Percentiles rank a stretch among this genome's conserved stretches.
Evolutionary conservation across 805 yeast genomes (phyloP).

Genomic region (Candida morakotiae): DNA sequence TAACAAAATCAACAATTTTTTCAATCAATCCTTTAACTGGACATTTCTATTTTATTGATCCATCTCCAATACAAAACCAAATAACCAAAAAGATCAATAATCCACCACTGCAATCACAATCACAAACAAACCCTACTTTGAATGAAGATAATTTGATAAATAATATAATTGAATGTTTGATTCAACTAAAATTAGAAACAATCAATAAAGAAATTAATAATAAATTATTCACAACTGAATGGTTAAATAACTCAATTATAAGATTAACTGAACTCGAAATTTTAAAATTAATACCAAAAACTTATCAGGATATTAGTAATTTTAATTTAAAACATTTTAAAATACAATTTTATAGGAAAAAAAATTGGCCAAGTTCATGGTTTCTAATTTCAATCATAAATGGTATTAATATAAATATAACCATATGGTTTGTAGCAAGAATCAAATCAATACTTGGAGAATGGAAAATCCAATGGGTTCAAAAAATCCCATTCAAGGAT

Average conservation of each 20-base stretch:
- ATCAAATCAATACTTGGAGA: conserved; percentile 47
- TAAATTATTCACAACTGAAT: conserved; percentile 60
- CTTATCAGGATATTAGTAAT: too few relatives aligned
- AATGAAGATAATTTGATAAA: conserved; percentile 29
- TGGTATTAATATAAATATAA: conserved; percentile 32
- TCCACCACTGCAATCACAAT: conserved; percentile 18
- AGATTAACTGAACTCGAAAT: conserved; percentile 47
- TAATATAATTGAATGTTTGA: conserved; percentile 30
- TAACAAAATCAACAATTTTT: conserved; percentile 27
- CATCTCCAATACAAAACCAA: conserved; percentile 32
- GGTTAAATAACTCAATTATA: conserved; percentile 60
- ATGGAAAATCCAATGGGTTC: conserved; percentile 54
- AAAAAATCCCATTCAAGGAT: conserved; percentile 18
- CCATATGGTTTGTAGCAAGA: conserved; percentile 52
- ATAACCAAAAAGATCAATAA: conserved; percentile 28
- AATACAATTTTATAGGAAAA: conserved; percentile 41
- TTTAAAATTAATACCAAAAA: conserved; percentile 24
- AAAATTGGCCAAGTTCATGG: conserved; percentile 58
- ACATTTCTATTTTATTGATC: conserved; percentile 35
- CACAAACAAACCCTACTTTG: conserved; percentile 13
- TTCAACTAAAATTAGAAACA: conserved; percentile 46
- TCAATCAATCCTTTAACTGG: conserved; percentile 41
- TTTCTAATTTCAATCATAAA: conserved; percentile 40
- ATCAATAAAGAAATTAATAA: conserved; percentile 49
- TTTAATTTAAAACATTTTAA: conserved; percentile 4